Evolutionary conservation across 1,284 basidiomycete genomes (phyloP).

Genomic region (Tausonia pullulans): DNA sequence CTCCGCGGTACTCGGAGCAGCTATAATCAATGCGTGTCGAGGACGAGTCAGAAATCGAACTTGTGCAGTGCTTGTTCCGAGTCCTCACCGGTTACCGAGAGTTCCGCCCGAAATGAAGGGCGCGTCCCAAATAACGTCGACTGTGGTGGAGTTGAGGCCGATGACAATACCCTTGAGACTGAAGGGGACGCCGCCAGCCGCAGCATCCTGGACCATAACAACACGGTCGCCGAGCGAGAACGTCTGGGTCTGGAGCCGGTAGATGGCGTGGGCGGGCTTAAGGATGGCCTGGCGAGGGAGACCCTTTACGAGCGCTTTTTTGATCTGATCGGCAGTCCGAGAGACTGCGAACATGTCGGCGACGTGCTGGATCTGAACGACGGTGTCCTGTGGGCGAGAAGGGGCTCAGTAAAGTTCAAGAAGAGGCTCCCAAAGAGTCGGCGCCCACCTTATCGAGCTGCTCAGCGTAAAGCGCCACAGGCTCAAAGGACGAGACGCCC

Average conservation of each 20-base stretch:
- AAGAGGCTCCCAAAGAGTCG: conserved; percentile 4
- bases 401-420: conserved; percentile 2
- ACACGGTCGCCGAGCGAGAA: conserved; percentile 92
- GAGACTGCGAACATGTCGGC: conserved; percentile 54
- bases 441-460: conserved; percentile 65
- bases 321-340: conserved; percentile 54
- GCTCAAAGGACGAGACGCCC: conserved; percentile 80
- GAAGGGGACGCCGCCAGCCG: conserved; percentile 73
- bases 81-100: conserved; percentile 61
- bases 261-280: conserved; percentile 82
- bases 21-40: conserved; percentile 33
- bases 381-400: conserved; percentile 47
- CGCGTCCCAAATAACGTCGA: conserved; percentile 96
- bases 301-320: conserved; percentile 78
- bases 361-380: conserved; percentile 62
- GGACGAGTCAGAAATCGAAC: conserved; percentile 6
- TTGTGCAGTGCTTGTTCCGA: conserved; percentile 12
- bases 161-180: conserved; percentile 88
- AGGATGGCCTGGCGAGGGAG: conserved; percentile 91
- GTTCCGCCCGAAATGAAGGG: conserved; percentile 89
- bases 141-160: conserved; percentile 68
- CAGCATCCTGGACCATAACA: conserved; percentile 83
- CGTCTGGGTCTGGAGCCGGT: conserved; percentile 79
- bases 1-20: conserved; percentile 81
- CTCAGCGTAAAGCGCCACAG: conserved; percentile 84